Evolutionary conservation across 1,284 basidiomycete genomes (phyloP).

Genomic region (Heterobasidion irregulare): DNA sequence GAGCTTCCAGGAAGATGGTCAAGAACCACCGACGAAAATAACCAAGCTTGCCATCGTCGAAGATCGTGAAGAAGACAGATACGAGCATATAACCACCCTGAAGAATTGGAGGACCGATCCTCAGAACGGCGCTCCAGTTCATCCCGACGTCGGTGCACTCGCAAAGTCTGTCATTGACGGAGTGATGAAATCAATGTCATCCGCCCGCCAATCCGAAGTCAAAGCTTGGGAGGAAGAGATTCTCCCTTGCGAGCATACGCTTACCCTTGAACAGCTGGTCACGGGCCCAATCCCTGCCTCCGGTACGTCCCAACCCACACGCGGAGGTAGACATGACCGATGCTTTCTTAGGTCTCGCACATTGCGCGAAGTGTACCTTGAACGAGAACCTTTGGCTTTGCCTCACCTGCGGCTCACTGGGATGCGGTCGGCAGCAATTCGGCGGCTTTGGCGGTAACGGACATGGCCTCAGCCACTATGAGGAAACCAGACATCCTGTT

Average conservation of each 20-base stretch:
- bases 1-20: constrained; percentile 39
- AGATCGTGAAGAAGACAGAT: constrained; percentile 85
- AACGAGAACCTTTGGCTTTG: constrained; percentile 95
- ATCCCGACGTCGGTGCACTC: constrained; percentile 29
- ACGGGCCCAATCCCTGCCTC: constrained; percentile 45
- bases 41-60: constrained; percentile 86
- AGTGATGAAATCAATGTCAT: constrained; percentile 79
- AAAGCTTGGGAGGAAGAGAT: constrained; percentile 99
- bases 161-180: constrained; percentile 55
- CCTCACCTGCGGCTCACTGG: constrained; percentile 88
- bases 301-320: constrained; percentile 23
- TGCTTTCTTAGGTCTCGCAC: constrained; percentile 50
- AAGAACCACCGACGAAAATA: constrained; percentile 79
- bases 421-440: constrained; percentile 85
- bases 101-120: constrained; percentile 75
- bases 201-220: constrained; percentile 88
- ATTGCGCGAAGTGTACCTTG: constrained; percentile 74
- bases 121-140: constrained; percentile 41
- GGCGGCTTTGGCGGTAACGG: constrained; percentile 87
- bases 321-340: not conserved
- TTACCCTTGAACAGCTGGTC: constrained; percentile 63
- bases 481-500: constrained; percentile 71
- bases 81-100: constrained; percentile 59
- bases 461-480: constrained; percentile 82
- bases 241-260: constrained; percentile 79